phyloP scores from a whole-genome alignment of 2,329 filamentous ascomycete genomes.

The Nigrospora sphaerica region DNA sequence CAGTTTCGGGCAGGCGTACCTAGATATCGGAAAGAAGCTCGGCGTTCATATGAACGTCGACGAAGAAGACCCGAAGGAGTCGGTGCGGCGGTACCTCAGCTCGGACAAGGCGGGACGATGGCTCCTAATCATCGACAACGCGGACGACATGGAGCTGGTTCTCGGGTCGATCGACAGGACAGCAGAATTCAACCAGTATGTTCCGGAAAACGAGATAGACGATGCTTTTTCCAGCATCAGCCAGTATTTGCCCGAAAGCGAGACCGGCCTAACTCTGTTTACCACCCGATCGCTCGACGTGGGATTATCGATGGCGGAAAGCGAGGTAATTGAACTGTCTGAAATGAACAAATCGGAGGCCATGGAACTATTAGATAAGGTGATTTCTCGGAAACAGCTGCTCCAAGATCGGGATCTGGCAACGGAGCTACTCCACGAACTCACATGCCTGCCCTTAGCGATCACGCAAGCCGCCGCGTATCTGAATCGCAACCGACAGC shows the following conservation, averaged over 20 bases:
- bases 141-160: conserved; percentile 26
- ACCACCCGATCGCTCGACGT: too few relatives aligned
- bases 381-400: neutral
- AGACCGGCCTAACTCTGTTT: neutral
- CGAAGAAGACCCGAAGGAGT: conserved; percentile 51
- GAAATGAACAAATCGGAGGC: neutral
- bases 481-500: too few relatives aligned
- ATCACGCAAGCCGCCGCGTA: too few relatives aligned
- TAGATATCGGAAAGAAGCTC: conserved; percentile 23
- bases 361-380: neutral
- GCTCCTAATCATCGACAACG: conserved; percentile 37
- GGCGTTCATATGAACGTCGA: conserved; percentile 31
- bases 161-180: too few relatives aligned
- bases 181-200: too few relatives aligned
- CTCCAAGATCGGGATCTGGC: neutral
- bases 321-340: too few relatives aligned
- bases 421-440: neutral
- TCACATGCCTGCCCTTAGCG: neutral
- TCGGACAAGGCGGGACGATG: conserved; percentile 18
- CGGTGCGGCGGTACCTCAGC: conserved; percentile 39
- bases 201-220: too few relatives aligned
- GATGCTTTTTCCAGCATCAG: neutral
- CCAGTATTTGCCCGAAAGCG: neutral
- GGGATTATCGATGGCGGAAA: too few relatives aligned
- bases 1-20: conserved; percentile 30